phyloP scores from a whole-genome alignment of 305 asterid genomes.

The Withania somnifera region DNA sequence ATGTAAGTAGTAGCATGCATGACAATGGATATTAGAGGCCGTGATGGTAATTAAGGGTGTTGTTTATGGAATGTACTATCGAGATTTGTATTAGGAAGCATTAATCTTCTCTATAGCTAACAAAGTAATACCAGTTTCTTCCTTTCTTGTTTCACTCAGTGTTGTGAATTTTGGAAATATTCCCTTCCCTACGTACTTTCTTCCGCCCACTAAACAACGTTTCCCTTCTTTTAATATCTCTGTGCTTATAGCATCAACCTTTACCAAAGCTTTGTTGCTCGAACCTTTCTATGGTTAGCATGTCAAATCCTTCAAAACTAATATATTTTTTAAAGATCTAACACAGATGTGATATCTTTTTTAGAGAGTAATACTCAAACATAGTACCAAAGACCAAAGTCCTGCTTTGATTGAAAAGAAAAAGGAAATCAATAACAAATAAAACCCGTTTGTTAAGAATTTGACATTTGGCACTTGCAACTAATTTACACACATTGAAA shows the following conservation, averaged over 20 bases:
- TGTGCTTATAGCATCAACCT: neutral
- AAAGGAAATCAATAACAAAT: neutral
- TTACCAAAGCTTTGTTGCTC: neutral
- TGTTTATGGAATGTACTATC: neutral
- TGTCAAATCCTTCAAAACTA: too few relatives aligned
- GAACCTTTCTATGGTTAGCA: too few relatives aligned
- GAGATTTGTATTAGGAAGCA: neutral
- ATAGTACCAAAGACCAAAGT: too few relatives aligned
- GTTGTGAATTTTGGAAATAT: neutral
- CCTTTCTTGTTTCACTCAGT: neutral
- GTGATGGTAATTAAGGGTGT: neutral
- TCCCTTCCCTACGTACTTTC: neutral
- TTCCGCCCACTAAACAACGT: neutral
- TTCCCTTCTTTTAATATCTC: neutral
- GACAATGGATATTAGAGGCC: constrained; percentile 21
- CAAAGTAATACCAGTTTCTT: neutral
- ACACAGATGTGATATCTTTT: too few relatives aligned
- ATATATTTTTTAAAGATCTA: too few relatives aligned
- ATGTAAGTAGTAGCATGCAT: constrained; percentile 59
- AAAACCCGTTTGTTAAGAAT: neutral
- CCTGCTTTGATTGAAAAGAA: too few relatives aligned
- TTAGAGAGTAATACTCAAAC: too few relatives aligned
- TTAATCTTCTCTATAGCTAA: neutral
- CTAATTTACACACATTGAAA: too few relatives aligned
- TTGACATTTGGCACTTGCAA: neutral